Evolutionary conservation across 2,329 filamentous ascomycete genomes (phyloP).

Genomic region (Colletotrichum magnum): DNA sequence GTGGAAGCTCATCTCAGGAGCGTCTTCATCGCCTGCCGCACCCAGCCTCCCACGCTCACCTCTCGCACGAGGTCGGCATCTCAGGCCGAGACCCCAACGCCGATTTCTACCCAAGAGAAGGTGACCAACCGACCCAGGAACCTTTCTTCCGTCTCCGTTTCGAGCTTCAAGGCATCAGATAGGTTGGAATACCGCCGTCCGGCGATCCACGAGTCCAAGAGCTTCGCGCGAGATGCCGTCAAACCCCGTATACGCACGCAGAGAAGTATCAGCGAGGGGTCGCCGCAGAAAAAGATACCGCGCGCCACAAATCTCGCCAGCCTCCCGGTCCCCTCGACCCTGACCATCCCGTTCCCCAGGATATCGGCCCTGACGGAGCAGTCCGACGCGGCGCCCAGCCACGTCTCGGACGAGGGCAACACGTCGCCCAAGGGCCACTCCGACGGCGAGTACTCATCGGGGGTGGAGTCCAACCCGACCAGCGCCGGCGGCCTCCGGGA

Average conservation of each 20-base stretch:
- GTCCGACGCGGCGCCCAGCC: conserved; percentile 13
- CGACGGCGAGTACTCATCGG: conserved; percentile 35
- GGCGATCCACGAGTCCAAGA: not conserved
- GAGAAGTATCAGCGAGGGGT: conserved; percentile 8
- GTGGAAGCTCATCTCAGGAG: conserved; percentile 35
- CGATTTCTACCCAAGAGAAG: not conserved
- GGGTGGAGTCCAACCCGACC: conserved; percentile 32
- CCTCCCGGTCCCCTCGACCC: conserved; percentile 16
- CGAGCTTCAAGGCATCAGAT: conserved; percentile 4
- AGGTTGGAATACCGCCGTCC: not conserved
- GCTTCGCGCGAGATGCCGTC: not conserved
- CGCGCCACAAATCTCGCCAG: not conserved
- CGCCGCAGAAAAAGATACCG: not conserved
- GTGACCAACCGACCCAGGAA: conserved; percentile 9
- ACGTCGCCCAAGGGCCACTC: conserved; percentile 11
- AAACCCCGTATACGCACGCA: not conserved
- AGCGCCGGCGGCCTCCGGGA: conserved; percentile 26
- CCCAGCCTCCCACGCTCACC: not conserved
- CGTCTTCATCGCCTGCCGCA: conserved; percentile 35
- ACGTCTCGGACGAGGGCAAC: not conserved
- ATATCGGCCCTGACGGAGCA: conserved; percentile 36
- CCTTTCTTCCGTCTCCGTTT: conserved; percentile 12
- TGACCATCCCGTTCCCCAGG: conserved; percentile 32
- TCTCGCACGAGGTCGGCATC: conserved; percentile 3
- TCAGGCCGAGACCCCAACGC: not conserved